Base-by-base conservation (phyloP, 108 stramenopile genomes). In the Nitzschia inconspicua region DNA sequence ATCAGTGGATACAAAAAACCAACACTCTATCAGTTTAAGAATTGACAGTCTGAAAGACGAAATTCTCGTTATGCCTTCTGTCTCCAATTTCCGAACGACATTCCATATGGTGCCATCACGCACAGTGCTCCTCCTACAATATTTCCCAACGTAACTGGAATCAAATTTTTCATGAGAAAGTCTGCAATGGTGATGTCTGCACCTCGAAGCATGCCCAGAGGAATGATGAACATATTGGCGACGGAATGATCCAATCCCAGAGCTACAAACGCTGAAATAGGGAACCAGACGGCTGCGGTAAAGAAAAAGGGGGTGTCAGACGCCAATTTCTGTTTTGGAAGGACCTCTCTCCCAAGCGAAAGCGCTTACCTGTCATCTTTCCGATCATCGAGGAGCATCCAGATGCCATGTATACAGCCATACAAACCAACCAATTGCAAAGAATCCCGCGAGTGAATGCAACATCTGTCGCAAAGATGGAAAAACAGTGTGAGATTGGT, bases 221-320 rank as follows among this genome's bases (percentile, higher is more conserved):
- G 97, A 69, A 97, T 89, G 25, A 98, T 76, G 79, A 95, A 97
- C 98, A 98, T 98, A 63, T 97, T 97, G 29, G 98, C 98, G 36
- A 98, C 87, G 24, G 82, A 84, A 72, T 98, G 98, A 41, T 96
- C 95, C 7, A 94, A 65, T 7, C 93, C 95, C 59, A 94, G 80
- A 7, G 91, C 89, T 27, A 96, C 91, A 63, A 94, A 96, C 32
- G 91, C 88, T 2, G 86, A 85, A 47, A 94, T 92, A 7, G 93
- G 95, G 71, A 94, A 89, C 81, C 82, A 96, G 30, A 96, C 81
- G 25, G 91, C 95, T n/a, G n/a, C n/a, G n/a, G n/a, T n/a, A n/a
- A n/a, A n/a, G n/a, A n/a, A n/a, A n/a, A n/a, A n/a, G n/a, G n/a
- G n/a, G n/a, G n/a, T n/a, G 10, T n/a, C n/a, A n/a, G n/a, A n/a